Base-by-base conservation (phyloP, 176 grass and related monocot species). In the Metroxylon sagu region DNA sequence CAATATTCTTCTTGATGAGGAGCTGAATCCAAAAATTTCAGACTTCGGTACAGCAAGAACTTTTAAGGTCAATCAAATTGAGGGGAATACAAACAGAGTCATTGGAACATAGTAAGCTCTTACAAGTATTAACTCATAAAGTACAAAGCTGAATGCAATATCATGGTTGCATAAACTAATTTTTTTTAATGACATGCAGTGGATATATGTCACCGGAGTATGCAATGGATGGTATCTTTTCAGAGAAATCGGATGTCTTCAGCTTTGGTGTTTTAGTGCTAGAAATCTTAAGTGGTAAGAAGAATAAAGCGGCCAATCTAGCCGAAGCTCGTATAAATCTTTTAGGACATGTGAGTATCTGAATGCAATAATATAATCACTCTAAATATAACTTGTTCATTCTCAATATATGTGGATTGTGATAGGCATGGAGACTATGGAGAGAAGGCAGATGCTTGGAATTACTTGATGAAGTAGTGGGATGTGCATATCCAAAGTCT, bases 91-190 rank as follows among this genome's bases (percentile, higher is more conserved):
- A 25, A 65, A 35, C 8, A 59, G 49, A 83, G 76, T 86, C 19
- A 57, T 76, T 6, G 83, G 88, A 48, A 91, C 88, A 56, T 91
- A 83, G 88, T 91, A 83, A 91, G 88, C 62, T 17, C 8, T 3
- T 29, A 27, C 8, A 5, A 0, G 5, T 26, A 16, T 4, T 14
- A 27, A 59, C 14, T 29, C 15, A 16, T n/a, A 29, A 59, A 35
- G 31, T 35, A 35, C 8, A 35, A 35, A 35, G 6, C 31, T 35
- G 6, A 35, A 2, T 35, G 31, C 31, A 35, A 35, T 35, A 35
- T 35, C 31, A 5, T 35, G 8, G 6, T 35, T 35, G 31, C 31
- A 35, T 8, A 35, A 35, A 35, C 31, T 26, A n/a, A 57, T 27
- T n/a, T 29, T 29, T 59, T 10, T 16, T 14, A n/a, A 16, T 25